Evolutionary conservation across 2,329 filamentous ascomycete species (phyloP).

Genomic region (Aspergillus tubingensis): DNA sequence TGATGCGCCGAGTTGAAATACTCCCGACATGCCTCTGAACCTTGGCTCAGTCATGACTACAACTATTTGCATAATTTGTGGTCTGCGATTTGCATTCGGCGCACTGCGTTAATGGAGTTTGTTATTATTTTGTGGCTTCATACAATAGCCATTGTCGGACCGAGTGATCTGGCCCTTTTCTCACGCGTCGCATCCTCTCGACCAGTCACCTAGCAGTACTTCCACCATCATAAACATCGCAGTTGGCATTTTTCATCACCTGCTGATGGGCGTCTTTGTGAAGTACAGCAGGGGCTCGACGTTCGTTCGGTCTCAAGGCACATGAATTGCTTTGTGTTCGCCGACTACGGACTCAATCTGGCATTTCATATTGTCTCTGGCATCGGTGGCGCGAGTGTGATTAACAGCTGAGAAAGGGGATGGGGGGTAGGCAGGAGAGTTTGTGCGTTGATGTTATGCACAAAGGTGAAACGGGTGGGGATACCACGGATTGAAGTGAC

Average conservation of each 20-base stretch:
- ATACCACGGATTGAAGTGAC: too few species aligned
- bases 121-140: not conserved
- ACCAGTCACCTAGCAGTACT: not conserved
- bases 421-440: not conserved
- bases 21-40: not conserved
- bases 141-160: not conserved
- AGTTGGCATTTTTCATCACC: too few species aligned
- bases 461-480: not conserved
- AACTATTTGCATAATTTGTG: not conserved
- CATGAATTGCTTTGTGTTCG: not conserved
- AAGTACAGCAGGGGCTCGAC: not conserved
- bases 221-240: not conserved
- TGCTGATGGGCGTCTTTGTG: not conserved
- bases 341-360: not conserved
- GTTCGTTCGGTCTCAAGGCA: not conserved
- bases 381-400: not conserved
- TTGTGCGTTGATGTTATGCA: not conserved
- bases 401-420: not conserved
- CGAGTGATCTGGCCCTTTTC: not conserved
- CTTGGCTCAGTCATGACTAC: not conserved
- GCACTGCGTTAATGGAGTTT: not conserved
- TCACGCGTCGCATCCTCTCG: not conserved
- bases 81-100: not conserved
- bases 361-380: not conserved
- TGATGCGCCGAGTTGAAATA: too few species aligned